Conservation (phyloP, 441 rosid genomes). For the Pelargonium citronellum region DNA sequence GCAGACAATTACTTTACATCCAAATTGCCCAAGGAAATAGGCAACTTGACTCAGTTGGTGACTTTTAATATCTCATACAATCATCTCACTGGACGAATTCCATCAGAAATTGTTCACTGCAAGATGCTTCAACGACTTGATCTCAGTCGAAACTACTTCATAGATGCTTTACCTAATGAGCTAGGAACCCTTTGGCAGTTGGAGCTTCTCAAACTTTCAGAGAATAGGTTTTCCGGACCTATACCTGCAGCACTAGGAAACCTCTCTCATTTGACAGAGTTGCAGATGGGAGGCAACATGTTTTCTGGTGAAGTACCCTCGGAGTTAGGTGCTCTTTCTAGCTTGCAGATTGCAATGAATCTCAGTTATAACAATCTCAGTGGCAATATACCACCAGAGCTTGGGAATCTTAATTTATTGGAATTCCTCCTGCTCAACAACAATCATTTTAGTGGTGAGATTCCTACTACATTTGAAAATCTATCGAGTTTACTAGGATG, state of each 20-base stretch:
- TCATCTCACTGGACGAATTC: conserved; percentile 59
- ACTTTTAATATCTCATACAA: conserved; percentile 80
- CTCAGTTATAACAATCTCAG: conserved; percentile 66
- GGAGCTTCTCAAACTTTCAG: conserved; percentile 77
- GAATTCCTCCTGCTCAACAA: conserved; percentile 68
- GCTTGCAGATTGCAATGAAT: conserved; percentile 93
- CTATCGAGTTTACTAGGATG: conserved; percentile 78
- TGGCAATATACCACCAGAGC: conserved; percentile 66
- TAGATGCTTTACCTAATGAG: conserved; percentile 56
- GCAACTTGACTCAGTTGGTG: conserved; percentile 70
- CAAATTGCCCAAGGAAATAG: conserved; percentile 64
- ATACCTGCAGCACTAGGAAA: conserved; percentile 74
- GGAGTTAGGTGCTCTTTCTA: conserved; percentile 68
- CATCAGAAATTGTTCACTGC: conserved; percentile 63
- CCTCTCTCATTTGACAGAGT: conserved; percentile 79
- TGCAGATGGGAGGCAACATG: conserved; percentile 90
- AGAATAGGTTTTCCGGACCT: conserved; percentile 63
- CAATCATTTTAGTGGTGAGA: conserved; percentile 72
- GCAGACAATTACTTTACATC: conserved; percentile 68
- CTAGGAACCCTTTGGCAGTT: conserved; percentile 73
- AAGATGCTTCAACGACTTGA: conserved; percentile 90
- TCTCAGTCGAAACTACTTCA: conserved; percentile 65
- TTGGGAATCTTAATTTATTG: conserved; percentile 65
- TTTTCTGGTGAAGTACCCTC: conserved; percentile 72
- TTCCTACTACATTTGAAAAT: conserved; percentile 64